Evolutionary conservation across 2,329 filamentous ascomycete genomes (phyloP), one percentile per base, ranked within the genome.

Genomic region (Blastomyces parvus): DNA sequence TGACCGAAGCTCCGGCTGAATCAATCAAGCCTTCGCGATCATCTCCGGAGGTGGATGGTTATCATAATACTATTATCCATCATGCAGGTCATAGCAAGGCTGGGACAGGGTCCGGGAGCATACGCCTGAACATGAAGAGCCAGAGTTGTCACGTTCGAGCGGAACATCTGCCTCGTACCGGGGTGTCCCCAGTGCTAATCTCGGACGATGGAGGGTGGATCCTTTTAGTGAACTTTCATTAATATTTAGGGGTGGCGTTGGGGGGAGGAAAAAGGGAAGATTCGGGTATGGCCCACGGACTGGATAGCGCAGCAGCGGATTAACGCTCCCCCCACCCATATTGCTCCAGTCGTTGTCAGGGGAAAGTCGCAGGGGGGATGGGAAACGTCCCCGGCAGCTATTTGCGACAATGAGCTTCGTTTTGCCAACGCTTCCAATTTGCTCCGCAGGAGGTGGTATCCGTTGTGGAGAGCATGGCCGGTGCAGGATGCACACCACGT

Each of bases 391-490:
- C 22, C 30, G 52, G 17, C 25, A 33, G 50, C 22, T 19, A 57
- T 55, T 62, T 46, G 60, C 42, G 4, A 36, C 33, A 40, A 57
- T 22, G 52, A 57, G 58, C 42, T 46, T 27, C 42, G 36, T 25
- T 38, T 33, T 57, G 22, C 52, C 60, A 57, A 22, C 38, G 52
- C 25, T 62, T 57, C 17, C 52, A 62, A 48, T 58, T n/a, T 57
- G 52, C 60, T 62, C 60, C 60, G 60, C 40, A 57, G 60, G 60
- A 62, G 50, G 60, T 62, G 19, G 60, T 57, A 62, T 62, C 50
- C 50, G 50, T 42, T 36, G 60, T 62, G 52, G 60, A 57, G 48
- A 55, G 50, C 60, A 46, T 62, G 50, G 60, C 52, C 17, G 17
- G 60, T 62, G 50, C 38, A 46, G 52, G 50, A 33, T 3, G 33